Conservation (phyloP, 805 yeast species). For the Yamadazyma scolyti region DNA sequence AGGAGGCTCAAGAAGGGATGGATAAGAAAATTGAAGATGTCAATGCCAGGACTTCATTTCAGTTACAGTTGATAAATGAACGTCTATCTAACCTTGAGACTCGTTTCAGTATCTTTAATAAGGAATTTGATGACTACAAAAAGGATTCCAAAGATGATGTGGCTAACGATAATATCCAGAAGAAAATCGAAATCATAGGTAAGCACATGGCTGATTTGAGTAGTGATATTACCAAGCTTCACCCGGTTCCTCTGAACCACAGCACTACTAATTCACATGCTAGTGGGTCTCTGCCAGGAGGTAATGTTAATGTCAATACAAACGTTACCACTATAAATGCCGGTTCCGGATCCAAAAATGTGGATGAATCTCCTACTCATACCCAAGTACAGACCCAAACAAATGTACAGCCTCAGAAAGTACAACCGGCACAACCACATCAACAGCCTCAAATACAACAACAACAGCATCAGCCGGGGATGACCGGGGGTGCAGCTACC, state of each 20-base stretch:
- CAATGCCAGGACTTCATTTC: slow-evolving; percentile 11
- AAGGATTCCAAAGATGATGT: slow-evolving; percentile 1
- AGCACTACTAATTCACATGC: background rate
- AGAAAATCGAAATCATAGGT: slow-evolving; percentile 11
- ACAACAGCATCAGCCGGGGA: slow-evolving; percentile 1
- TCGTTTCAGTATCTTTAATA: slow-evolving; percentile 1
- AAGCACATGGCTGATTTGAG: slow-evolving; percentile 13
- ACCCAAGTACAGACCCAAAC: slow-evolving; percentile 4
- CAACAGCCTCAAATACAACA: slow-evolving; percentile 1
- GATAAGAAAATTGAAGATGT: slow-evolving; percentile 20
- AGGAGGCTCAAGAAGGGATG: slow-evolving; percentile 14
- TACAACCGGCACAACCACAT: slow-evolving; percentile 2
- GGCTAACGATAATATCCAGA: slow-evolving; percentile 7
- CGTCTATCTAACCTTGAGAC: slow-evolving; percentile 8
- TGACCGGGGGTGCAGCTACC: no score
- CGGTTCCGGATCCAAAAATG: slow-evolving; percentile 2
- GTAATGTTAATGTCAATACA: background rate
- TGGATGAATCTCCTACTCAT: no score
- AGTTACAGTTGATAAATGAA: slow-evolving; percentile 10
- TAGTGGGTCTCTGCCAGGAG: background rate
- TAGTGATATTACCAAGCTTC: slow-evolving; percentile 11
- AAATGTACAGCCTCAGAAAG: slow-evolving; percentile 5
- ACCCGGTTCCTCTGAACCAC: slow-evolving; percentile 1
- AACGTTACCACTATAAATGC: background rate
- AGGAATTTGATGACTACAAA: slow-evolving; percentile 1